Evolutionary conservation across 768 basidiomycete genomes (phyloP).

Genomic region (Amanita thiersii): DNA sequence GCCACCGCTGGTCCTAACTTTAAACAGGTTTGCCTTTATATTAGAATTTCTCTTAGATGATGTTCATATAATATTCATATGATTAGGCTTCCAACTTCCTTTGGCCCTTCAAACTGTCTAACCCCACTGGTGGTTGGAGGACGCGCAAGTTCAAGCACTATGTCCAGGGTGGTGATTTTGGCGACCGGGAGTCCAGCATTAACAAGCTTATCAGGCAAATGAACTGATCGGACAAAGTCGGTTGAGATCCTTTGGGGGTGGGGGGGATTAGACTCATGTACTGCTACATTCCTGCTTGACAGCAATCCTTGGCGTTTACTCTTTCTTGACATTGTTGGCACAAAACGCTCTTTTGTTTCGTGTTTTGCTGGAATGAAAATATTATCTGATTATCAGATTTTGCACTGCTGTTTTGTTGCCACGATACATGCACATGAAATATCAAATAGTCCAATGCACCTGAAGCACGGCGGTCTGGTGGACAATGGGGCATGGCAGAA

Average conservation of each 20-base stretch:
- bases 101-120: conserved; percentile 99
- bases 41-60: background rate
- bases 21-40: conserved; percentile 69
- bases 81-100: conserved; percentile 85
- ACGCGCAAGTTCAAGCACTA: conserved; percentile 96
- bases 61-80: conserved; percentile 9
- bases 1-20: conserved; percentile 95
- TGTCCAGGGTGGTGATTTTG: conserved; percentile 94
- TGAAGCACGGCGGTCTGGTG: too few relatives aligned
- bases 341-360: too few relatives aligned
- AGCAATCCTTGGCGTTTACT: too few relatives aligned
- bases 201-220: conserved; percentile 96
- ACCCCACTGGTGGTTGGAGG: conserved; percentile 98
- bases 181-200: conserved; percentile 95
- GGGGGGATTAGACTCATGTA: conserved; percentile 6
- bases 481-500: too few relatives aligned
- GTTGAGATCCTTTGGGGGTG: conserved; percentile 11
- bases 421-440: too few relatives aligned
- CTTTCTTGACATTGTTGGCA: too few relatives aligned
- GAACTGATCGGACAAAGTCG: conserved; percentile 61
- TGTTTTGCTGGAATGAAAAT: too few relatives aligned
- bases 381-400: too few relatives aligned
- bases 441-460: too few relatives aligned
- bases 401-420: too few relatives aligned
- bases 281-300: background rate